A percentile compares a stretch with the other conserved stretches of the same genome.
These are phyloP conservation scores for Aspergillus sojae DNA, from an alignment of 2,329 filamentous ascomycete species.

Conservation along the genomic window DNA sequence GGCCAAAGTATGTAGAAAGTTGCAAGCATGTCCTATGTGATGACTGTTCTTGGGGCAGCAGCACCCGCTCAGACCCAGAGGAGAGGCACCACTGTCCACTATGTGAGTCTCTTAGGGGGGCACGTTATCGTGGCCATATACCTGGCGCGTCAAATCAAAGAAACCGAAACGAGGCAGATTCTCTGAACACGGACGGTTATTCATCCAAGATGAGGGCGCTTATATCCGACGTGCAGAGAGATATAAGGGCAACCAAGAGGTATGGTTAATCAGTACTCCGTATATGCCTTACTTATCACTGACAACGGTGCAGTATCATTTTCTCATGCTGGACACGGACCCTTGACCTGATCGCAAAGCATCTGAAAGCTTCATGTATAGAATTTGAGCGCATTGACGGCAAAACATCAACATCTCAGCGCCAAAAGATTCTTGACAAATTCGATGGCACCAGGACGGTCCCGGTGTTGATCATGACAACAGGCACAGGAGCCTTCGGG, in stretches of 20 bases:
- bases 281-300: neutral
- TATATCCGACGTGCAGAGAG: constrained; percentile 33
- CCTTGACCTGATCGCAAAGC: constrained; percentile 38
- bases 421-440: constrained; percentile 7
- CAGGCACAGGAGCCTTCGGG: constrained; percentile 14
- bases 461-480: constrained; percentile 11
- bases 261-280: constrained; percentile 5
- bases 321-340: constrained; percentile 53
- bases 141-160: neutral
- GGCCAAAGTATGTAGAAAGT: constrained; percentile 5
- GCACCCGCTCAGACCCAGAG: neutral
- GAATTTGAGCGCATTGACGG: constrained; percentile 7
- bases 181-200: neutral
- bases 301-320: constrained; percentile 40
- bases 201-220: constrained; percentile 20
- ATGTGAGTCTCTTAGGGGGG: neutral
- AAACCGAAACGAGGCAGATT: neutral
- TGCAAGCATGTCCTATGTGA: constrained; percentile 14
- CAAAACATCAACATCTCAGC: constrained; percentile 3
- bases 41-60: neutral
- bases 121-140: neutral
- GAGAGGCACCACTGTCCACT: neutral
- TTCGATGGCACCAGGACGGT: neutral
- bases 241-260: constrained; percentile 33
- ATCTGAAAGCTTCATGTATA: neutral